These are phyloP conservation scores for Candida insectorum DNA, from an alignment of 805 yeast species.

Conservation along the genomic window DNA sequence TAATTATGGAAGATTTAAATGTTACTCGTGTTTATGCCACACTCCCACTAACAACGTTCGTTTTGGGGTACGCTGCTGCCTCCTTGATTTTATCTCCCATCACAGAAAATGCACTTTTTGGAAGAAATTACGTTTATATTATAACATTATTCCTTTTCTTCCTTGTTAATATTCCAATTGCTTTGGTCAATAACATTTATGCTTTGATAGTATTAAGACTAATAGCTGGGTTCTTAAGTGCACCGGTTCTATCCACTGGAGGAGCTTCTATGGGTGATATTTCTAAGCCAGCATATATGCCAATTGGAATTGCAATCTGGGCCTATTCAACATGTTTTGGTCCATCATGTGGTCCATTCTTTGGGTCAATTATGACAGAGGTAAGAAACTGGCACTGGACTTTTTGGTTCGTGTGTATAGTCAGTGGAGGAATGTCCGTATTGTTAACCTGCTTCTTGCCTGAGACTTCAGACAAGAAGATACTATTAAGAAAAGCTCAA, in stretches of 20 bases:
- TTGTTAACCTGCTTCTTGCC: constrained; percentile 41
- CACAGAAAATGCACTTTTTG: constrained; percentile 53
- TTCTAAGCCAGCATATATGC: constrained; percentile 36
- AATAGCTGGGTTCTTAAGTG: constrained; percentile 51
- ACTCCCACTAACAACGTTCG: constrained; percentile 53
- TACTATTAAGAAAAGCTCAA: constrained; percentile 45
- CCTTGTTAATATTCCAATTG: constrained; percentile 56
- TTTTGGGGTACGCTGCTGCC: constrained; percentile 61
- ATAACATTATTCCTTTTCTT: constrained; percentile 46
- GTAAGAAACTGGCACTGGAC: constrained; percentile 29
- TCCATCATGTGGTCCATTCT: constrained; percentile 53
- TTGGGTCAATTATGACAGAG: constrained; percentile 48
- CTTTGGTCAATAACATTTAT: constrained; percentile 48
- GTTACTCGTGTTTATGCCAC: constrained; percentile 44
- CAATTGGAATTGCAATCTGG: constrained; percentile 51
- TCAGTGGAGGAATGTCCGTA: constrained; percentile 12
- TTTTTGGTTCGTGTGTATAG: constrained; percentile 48
- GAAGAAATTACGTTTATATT: constrained; percentile 52
- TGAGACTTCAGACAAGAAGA: constrained; percentile 45
- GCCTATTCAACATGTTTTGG: constrained; percentile 52
- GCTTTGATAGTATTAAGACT: constrained; percentile 51
- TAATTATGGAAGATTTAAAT: constrained; percentile 45
- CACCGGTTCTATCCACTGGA: constrained; percentile 57
- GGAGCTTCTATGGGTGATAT: constrained; percentile 57
- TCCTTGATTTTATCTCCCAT: constrained; percentile 60